Evolutionary conservation across 2,329 filamentous ascomycete species (phyloP), one percentile per base, ranked within the genome.

Genomic region (Venturia carpophila): DNA sequence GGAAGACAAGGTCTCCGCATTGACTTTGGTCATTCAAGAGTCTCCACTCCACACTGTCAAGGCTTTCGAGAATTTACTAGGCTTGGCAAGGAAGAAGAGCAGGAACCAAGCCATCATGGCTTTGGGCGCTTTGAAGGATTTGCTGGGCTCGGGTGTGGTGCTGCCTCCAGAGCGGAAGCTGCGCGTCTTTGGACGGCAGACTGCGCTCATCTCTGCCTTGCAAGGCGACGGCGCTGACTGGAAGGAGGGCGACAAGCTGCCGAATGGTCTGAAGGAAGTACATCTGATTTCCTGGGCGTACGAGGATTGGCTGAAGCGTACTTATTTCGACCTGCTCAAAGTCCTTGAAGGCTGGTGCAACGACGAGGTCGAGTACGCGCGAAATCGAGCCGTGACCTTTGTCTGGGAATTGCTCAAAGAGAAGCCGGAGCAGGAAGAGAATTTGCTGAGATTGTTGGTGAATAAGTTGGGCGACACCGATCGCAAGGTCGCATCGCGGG

Each of bases 401-500:
- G 88, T 97, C 45, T 97, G 88, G 73, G 92, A 93, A 68, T 80
- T 99, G 47, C 79, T 99, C 67, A 94, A 91, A 75, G 92, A 96
- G 75, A 99, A 96, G 78, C 93, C 94, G 0, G 94, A 99, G 76
- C 94, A 99, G 73, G 94, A 99, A 76, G 89, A 93, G 65, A 99
- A 99, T 74, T 79, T 99, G 68, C 80, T 99, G 67, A 87, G 93
- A 64, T 80, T 99, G 65, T 79, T 99, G 66, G 91, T 99, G 70
- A 97, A 97, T 80, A 99, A 99, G 77, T 84, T 99, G 34, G 93
- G 95, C 71, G 94, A 99, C 73, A 90, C 89, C 56, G 91, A 96
- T 69, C 92, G 92, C 74, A 99, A 97, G 77, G 95, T 99, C 71
- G 88, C 94, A 0, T 99, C 94, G 4, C 86, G 92, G 67, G 89